These are phyloP conservation scores for Juncus effusus DNA, from an alignment of 176 grass and related monocot species.

Conservation along the genomic window DNA sequence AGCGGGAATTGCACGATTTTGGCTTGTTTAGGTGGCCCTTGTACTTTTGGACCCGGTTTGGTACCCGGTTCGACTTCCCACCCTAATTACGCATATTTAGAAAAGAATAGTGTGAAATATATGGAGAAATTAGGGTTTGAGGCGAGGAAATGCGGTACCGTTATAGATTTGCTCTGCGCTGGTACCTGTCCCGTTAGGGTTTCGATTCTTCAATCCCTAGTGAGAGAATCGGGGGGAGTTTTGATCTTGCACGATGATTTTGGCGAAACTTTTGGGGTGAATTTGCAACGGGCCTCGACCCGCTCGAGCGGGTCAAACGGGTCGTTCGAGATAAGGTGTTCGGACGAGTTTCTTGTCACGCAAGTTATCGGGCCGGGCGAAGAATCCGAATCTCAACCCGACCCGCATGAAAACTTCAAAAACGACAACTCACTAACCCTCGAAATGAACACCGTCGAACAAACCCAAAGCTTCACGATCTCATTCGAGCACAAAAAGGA, in stretches of 20 bases:
- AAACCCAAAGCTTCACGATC: constrained; percentile 85
- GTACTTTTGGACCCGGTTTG: constrained; percentile 82
- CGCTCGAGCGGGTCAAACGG: constrained; percentile 79
- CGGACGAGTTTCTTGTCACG: constrained; percentile 84
- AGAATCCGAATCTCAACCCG: constrained; percentile 69
- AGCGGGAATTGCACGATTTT: constrained; percentile 95
- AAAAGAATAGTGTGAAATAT: constrained; percentile 78
- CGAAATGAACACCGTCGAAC: constrained; percentile 90
- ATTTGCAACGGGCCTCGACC: constrained; percentile 83
- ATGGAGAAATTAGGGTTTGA: constrained; percentile 88
- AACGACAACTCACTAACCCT: constrained; percentile 77
- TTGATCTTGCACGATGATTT: constrained; percentile 98
- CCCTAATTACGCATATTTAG: constrained; percentile 95
- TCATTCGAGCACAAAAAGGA: constrained; percentile 84
- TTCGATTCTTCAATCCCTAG: constrained; percentile 75
- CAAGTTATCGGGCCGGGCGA: constrained; percentile 96
- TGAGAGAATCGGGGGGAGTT: constrained; percentile 84
- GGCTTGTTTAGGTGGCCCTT: constrained; percentile 77
- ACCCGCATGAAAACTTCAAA: constrained; percentile 93
- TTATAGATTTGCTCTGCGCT: constrained; percentile 85
- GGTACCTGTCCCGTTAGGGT: constrained; percentile 83
- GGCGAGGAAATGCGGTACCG: constrained; percentile 65
- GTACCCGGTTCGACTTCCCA: constrained; percentile 75
- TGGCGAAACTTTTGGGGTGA: constrained; percentile 96
- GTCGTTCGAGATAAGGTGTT: constrained; percentile 88